Base-by-base conservation (phyloP, 1,139 yeast species). In the Candida gigantensis region DNA sequence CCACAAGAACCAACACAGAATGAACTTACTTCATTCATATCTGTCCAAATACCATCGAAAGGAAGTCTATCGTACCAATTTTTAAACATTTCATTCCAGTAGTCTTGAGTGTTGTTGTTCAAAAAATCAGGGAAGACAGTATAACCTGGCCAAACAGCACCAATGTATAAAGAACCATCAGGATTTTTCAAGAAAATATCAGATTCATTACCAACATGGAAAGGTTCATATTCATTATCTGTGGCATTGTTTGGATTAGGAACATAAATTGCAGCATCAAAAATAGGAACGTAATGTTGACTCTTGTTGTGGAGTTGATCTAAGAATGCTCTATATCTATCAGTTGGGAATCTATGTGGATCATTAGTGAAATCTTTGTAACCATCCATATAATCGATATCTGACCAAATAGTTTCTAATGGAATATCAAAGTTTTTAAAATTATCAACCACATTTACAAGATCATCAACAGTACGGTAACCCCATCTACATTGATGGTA, bases 91-190 rank as follows among this genome's bases (percentile, higher is more conserved):
- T 51, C 43, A 8, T 46, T 41, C 62, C 65, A 61, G 47, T 51
- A 60, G 9, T 43, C 46, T 24, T 50, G 54, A 14, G 59, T 47
- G 28, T 50, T 45, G 29, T 50, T 45, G 8, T 53, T 58, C 16
- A 58, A 45, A 47, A 55, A 60, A 37, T 62, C 68, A 2, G 66
- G 66, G 49, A 51, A 62, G 1, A 51, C 67, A n/a, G 65, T 58
- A 35, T 50, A 57, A 2, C 58, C 57, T 12, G 56, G 57, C 57
- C 58, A 53, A 8, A 53, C 57, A 11, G 57, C 53, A 32, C 58
- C 57, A 34, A 53, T 52, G 32, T 53, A 53, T 33, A 46, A 34
- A 6, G 54, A 45, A n/a, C 57, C 58, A 39, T 51, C 58, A 2
- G 62, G 62, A 41, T 61, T 61, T 39, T 49, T 57, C 32, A 62